Conservation (phyloP, 192 early-diverging fungal species). For the Linnemannia hyalina region DNA sequence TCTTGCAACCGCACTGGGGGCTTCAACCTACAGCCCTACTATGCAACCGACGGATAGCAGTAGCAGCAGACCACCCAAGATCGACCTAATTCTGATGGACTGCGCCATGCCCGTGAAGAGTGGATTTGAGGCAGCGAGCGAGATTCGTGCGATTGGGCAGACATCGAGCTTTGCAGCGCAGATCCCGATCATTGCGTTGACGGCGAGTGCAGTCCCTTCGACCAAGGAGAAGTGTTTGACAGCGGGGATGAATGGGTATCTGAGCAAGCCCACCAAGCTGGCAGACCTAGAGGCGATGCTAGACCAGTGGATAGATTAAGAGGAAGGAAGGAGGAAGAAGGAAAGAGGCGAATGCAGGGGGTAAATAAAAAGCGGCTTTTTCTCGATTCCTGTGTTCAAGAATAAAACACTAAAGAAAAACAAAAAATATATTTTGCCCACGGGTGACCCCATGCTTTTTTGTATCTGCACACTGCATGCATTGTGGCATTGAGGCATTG, state of each 20-base stretch:
- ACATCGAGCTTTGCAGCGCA: conserved; percentile 25
- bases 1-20: background rate
- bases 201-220: conserved; percentile 67
- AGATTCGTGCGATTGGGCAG: conserved; percentile 60
- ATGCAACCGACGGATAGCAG: background rate
- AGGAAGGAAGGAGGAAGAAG: no score
- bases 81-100: conserved; percentile 66
- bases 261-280: conserved; percentile 64
- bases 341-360: background rate
- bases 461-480: background rate
- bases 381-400: background rate
- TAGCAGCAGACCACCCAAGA: conserved; percentile 11
- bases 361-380: background rate
- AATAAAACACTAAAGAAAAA: background rate
- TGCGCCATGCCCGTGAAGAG: conserved; percentile 74
- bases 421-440: background rate
- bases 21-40: background rate
- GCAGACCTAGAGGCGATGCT: conserved; percentile 55
- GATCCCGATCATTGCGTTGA: conserved; percentile 70
- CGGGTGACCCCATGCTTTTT: background rate
- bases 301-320: conserved; percentile 53
- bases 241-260: conserved; percentile 61
- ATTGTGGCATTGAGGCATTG: background rate
- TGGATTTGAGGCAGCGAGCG: conserved; percentile 65
- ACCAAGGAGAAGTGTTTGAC: conserved; percentile 62